Base-by-base conservation (phyloP, 805 yeast genomes). In the Cyberlindnera mississippiensis region DNA sequence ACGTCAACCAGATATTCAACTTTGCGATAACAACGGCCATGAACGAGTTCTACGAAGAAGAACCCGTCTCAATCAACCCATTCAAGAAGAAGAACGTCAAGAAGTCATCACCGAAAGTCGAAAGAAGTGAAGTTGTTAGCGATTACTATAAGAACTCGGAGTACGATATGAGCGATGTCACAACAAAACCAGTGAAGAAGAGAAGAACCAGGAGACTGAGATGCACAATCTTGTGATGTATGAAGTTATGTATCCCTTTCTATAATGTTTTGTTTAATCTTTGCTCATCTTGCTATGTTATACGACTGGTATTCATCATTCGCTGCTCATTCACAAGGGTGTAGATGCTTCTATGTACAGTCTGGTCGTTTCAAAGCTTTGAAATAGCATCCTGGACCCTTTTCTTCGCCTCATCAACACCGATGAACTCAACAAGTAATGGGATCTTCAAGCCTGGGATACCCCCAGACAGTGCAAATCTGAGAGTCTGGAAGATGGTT, bases 401-500 rank as follows among this genome's bases (percentile, higher is more conserved):
- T 26, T 20, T 20, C 2, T 46, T 35, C 3, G 62, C 44, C 37
- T 63, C 66, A 19, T 68, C 69, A 1, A 50, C 34, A 0, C 89
- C 91, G 14, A 88, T 52, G 8, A 84, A 56, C 0, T 70, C 69
- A 15, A 82, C 56, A 26, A 86, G 63, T 5, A 69, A 64, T 0
- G 83, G 84, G 4, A 89, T 65, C 14, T 79, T 77, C 22, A 82
- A 65, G 1, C 96, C 96, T 0, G 95, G 71, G 4, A 68, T 68
- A 7, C 80, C 76, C 0, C 86, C 95, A 12, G 86, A 72, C 18
- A 88, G 57, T 0, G 90, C 90, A 49, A 69, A 80, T 42, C 96
- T 67, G 12, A 85, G 53, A 0, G 78, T 53, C 51, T 76, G 78
- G 55, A 76, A 84, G 1, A 85, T 60, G 1, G 66, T 59, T n/a